Percentiles rank a stretch among this genome's conserved stretches.
Conservation (phyloP, 257 asterid species). For the Craterostigma plantagineum region DNA sequence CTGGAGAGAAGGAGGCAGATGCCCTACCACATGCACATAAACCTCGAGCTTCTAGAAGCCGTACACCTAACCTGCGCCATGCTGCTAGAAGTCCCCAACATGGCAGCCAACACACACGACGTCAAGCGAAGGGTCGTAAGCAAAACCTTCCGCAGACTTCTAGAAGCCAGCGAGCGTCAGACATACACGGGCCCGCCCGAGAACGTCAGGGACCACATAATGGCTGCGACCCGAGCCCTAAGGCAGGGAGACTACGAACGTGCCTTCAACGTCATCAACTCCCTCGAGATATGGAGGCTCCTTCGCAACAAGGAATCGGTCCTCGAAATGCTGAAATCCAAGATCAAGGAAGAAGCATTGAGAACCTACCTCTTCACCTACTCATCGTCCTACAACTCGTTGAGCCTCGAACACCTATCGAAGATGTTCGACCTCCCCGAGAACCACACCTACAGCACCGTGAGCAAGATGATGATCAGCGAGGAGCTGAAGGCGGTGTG, state of each 20-base stretch:
- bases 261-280: slow-evolving; percentile 46
- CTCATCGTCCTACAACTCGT: slow-evolving; percentile 49
- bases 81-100: slow-evolving; percentile 92
- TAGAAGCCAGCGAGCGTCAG: slow-evolving; percentile 75
- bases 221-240: slow-evolving; percentile 88
- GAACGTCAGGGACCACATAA: slow-evolving; percentile 86
- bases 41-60: slow-evolving; percentile 97
- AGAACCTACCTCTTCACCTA: slow-evolving; percentile 80
- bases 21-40: slow-evolving; percentile 98
- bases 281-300: slow-evolving; percentile 81
- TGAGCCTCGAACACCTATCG: slow-evolving; percentile 66
- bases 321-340: slow-evolving; percentile 65
- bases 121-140: slow-evolving; percentile 73
- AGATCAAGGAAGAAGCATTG: slow-evolving; percentile 83
- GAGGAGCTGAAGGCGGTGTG: slow-evolving; percentile 91
- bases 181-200: slow-evolving; percentile 92
- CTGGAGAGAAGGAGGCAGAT: slow-evolving; percentile 90
- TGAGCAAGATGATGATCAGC: slow-evolving; percentile 72
- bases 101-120: slow-evolving; percentile 83
- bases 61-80: slow-evolving; percentile 81
- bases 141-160: slow-evolving; percentile 65
- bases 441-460: slow-evolving; percentile 45
- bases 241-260: slow-evolving; percentile 64
- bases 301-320: slow-evolving; percentile 48
- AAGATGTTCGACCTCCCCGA: slow-evolving; percentile 70